Evolutionary conservation across 1,284 basidiomycete genomes (phyloP), one percentile per base, ranked within the genome.

Genomic region (Naganishia albida): DNA sequence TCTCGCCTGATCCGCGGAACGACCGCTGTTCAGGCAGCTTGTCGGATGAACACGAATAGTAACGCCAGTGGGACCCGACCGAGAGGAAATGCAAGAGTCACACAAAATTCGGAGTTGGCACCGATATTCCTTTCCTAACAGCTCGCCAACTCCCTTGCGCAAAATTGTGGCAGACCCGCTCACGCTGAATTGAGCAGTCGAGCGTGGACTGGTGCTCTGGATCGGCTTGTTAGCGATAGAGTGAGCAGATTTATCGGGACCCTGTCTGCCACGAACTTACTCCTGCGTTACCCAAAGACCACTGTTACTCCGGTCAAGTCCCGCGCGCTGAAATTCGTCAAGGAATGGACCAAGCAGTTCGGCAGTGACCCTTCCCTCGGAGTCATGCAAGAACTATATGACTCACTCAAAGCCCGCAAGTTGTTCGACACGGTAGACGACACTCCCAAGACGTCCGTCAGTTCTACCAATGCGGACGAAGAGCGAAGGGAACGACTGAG

Each of bases 371-470:
- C 87, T 3, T 86, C 88, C 25, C 83, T 98, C 6, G 91, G 91
- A 2, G 82, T 99, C 52, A 95, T 97, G 88, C 87, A 89, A 70
- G 93, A 97, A 71, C 89, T 91, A 54, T 92, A 91, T 74, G 87
- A 90, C 68, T 84, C 81, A 66, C 82, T 99, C 59, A 89, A 89
- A 77, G 82, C 83, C 4, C 26, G 40, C 6, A 69, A 78, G 76
- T 75, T 62, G 67, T 75, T 57, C 60, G 68, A 67, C 4, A 72
- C 72, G 1, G 76, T 74, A 56, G 67, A 69, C 63, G 66, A 65
- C 30, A 72, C 63, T 1, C 25, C 26, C 28, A 20, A n/a, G 28
- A 30, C 25, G 26, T 50, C 50, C 13, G 28, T n/a, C 49, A 43
- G 23, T 3, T 20, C 23, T 10, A 26, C 20, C 34, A 43, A 28